Base-by-base conservation (phyloP, 148 eudicot species). In the Heliosperma pusillum region DNA sequence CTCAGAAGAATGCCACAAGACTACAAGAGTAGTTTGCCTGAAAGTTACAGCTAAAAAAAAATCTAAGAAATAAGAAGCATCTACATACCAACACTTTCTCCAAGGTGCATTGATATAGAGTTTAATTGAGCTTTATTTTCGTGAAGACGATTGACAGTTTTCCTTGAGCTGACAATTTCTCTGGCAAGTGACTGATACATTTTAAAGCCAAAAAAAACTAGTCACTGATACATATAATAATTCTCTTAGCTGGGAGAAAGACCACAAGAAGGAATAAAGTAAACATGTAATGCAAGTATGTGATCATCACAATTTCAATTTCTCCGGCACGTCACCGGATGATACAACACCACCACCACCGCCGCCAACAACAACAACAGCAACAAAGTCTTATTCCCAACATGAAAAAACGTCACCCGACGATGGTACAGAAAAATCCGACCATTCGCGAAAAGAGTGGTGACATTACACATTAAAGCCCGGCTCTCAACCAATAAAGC, bases 51-150 rank as follows among this genome's bases (percentile, higher is more conserved):
- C 69, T 36, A 11, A 29, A 13, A 56, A 56, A 3, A 52, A 44
- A 26, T 62, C 3, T 53, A 44, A 26, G 36, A n/a, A 74, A 1
- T 36, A 36, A 47, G 53, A 11, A 47, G 55, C 55, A 50, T 13
- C 12, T 12, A 36, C 85, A 79, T 95, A 95, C 98, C 98, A 80
- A 95, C 98, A 81, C 98, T 95, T 85, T 95, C 98, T 68, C 98
- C 98, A 29, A 95, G 97, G 82, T 95, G 98, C 98, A 95, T 95
- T 67, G 98, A 95, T 81, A 95, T 90, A 65, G 98, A 95, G 82
- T 95, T 95, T 74, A 95, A 80, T 75, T 95, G 98, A 57, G 98
- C 98, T 84, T 90, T 95, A 77, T 95, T 95, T 82, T 95, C 98
- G 78, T 92, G 85, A 68, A 95, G 92, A 36, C 96, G 98, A 82